These are phyloP conservation scores for Myrmaecium sp. DNA, from an alignment of 2,329 filamentous ascomycete species.

Conservation along the genomic window DNA sequence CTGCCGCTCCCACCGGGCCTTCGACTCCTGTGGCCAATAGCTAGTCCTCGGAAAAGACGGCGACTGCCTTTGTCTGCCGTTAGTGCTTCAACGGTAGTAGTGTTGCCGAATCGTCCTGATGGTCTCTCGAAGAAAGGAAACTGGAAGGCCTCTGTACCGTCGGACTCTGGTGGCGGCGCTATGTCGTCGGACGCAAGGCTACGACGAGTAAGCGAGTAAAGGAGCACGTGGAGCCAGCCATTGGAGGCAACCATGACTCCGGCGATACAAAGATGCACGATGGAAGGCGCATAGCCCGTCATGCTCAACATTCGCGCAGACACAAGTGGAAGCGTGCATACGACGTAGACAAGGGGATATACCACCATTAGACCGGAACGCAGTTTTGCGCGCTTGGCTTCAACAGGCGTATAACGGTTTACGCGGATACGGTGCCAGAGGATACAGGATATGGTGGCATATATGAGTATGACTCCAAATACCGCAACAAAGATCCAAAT, in stretches of 20 bases:
- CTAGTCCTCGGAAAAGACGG: too few relatives aligned
- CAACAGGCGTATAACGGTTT: constrained; percentile 20
- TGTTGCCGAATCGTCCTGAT: too few relatives aligned
- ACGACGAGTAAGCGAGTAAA: constrained; percentile 41
- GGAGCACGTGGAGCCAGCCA: constrained; percentile 40
- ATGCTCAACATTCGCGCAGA: constrained; percentile 47
- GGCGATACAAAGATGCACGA: constrained; percentile 32
- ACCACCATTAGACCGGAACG: constrained; percentile 43
- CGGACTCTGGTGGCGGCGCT: too few relatives aligned
- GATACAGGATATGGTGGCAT: constrained; percentile 26
- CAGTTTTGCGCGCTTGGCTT: constrained; percentile 18
- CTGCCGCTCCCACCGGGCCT: too few relatives aligned
- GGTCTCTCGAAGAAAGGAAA: too few relatives aligned
- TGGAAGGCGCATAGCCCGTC: constrained; percentile 29
- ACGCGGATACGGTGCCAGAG: constrained; percentile 20
- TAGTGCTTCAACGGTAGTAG: too few relatives aligned
- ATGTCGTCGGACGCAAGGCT: constrained; percentile 37
- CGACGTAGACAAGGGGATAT: constrained; percentile 51
- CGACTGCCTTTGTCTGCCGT: too few relatives aligned
- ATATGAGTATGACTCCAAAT: constrained; percentile 34
- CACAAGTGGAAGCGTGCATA: constrained; percentile 52
- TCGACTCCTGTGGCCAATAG: too few relatives aligned
- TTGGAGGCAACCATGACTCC: constrained; percentile 41
- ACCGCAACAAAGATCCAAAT: constrained; percentile 45
- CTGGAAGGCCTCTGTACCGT: too few relatives aligned